Conservation (phyloP, 2,329 filamentous ascomycete species). For the Reticulascus tulasneorum region DNA sequence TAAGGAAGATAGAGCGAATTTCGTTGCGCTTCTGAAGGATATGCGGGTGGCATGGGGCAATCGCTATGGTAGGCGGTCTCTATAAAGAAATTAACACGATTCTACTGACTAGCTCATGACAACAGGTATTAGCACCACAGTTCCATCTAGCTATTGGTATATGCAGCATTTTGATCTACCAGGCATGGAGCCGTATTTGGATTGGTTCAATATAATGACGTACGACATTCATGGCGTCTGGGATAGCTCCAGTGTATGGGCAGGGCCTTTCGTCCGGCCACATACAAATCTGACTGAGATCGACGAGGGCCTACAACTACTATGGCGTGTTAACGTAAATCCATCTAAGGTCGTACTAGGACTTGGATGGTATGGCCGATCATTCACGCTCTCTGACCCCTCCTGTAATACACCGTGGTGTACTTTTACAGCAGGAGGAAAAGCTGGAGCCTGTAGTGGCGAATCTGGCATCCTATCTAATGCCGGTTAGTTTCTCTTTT, state of each 20-base stretch:
- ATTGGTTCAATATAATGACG: constrained; percentile 41
- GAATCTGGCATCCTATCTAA: background rate
- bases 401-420: background rate
- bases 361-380: constrained; percentile 16
- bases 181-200: constrained; percentile 19
- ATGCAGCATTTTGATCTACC: constrained; percentile 20
- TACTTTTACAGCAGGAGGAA: background rate
- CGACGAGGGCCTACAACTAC: constrained; percentile 18
- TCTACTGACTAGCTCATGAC: too few species aligned
- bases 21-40: constrained; percentile 15
- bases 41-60: background rate
- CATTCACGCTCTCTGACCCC: background rate
- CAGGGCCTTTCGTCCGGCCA: constrained; percentile 17
- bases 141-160: constrained; percentile 23
- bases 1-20: constrained; percentile 29
- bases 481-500: too few species aligned
- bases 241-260: constrained; percentile 16
- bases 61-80: too few species aligned
- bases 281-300: constrained; percentile 31
- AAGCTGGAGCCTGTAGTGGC: background rate
- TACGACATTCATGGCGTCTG: constrained; percentile 35
- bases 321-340: constrained; percentile 20
- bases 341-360: constrained; percentile 23
- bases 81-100: too few species aligned
- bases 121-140: constrained; percentile 17